A percentile compares a stretch with the other conserved stretches of the same genome.
phyloP scores from a whole-genome alignment of 2,329 filamentous ascomycete genomes.

The Capronia coronata region DNA sequence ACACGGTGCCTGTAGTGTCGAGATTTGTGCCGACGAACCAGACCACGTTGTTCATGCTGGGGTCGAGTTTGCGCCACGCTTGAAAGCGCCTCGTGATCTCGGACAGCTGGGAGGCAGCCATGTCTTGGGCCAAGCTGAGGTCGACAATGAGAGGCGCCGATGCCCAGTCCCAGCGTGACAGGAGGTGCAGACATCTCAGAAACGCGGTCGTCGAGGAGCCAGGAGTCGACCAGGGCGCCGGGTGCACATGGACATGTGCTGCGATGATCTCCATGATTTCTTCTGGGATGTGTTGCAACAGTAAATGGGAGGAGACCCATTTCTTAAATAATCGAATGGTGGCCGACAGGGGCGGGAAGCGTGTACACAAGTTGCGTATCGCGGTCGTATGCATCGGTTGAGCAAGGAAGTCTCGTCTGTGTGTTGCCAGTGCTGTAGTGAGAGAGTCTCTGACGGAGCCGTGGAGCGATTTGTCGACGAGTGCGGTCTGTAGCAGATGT shows the following conservation, averaged over 20 bases:
- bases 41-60: conserved; percentile 74
- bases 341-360: conserved; percentile 70
- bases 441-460: conserved; percentile 61
- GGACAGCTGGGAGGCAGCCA: conserved; percentile 48
- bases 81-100: conserved; percentile 57
- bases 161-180: conserved; percentile 90
- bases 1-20: conserved; percentile 71
- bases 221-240: conserved; percentile 72
- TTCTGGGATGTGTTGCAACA: conserved; percentile 66
- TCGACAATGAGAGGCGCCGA: conserved; percentile 75
- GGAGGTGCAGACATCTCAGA: conserved; percentile 67
- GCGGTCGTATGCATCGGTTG: conserved; percentile 75
- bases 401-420: conserved; percentile 65
- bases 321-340: conserved; percentile 79
- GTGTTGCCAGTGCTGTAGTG: conserved; percentile 60
- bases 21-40: conserved; percentile 75
- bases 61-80: conserved; percentile 81
- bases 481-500: conserved; percentile 67
- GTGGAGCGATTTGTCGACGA: conserved; percentile 65
- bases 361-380: conserved; percentile 70
- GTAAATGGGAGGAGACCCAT: conserved; percentile 82
- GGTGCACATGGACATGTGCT: conserved; percentile 69
- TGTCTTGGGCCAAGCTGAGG: conserved; percentile 51
- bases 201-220: conserved; percentile 74
- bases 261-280: conserved; percentile 82